Percentiles rank a stretch among this genome's conserved stretches.
phyloP scores from a whole-genome alignment of 2,329 filamentous ascomycete species.

The Pseudogymnoascus sp. region DNA sequence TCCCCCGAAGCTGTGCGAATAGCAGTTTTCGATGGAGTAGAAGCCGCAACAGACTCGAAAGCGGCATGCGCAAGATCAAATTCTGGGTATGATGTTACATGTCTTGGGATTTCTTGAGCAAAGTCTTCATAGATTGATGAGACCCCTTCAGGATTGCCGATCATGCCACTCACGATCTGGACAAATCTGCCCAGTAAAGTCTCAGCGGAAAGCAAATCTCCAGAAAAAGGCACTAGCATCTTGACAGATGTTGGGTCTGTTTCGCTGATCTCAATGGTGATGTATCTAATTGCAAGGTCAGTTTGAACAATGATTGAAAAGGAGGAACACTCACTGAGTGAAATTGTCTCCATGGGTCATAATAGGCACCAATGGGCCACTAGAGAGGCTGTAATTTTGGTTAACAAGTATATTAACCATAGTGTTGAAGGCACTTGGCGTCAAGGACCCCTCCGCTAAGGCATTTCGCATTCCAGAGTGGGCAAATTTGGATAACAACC shows the following conservation, averaged over 20 bases:
- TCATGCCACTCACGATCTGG: not conserved
- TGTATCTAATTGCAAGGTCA: not conserved
- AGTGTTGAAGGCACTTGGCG: not conserved
- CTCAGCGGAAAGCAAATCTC: not conserved
- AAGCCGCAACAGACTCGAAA: not conserved
- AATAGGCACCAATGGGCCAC: not conserved
- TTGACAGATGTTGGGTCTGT: conserved; percentile 6
- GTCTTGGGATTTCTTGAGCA: not conserved
- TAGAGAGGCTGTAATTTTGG: not conserved
- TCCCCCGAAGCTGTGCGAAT: not conserved
- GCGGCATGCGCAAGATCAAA: not conserved
- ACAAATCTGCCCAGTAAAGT: conserved; percentile 1
- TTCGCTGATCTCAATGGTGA: conserved; percentile 6
- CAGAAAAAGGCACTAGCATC: not conserved
- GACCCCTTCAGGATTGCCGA: not conserved
- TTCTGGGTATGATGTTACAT: not conserved
- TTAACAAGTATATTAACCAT: conserved; percentile 10
- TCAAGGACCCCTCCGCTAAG: not conserved
- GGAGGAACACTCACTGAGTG: not conserved
- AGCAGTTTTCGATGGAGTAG: not conserved
- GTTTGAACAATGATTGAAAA: not conserved
- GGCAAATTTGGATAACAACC: not conserved
- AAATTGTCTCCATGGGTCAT: not conserved
- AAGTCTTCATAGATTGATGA: not conserved
- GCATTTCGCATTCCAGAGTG: conserved; percentile 4